Conservation (phyloP, 345 rosid genomes). For the Rhizophora apiculata region DNA sequence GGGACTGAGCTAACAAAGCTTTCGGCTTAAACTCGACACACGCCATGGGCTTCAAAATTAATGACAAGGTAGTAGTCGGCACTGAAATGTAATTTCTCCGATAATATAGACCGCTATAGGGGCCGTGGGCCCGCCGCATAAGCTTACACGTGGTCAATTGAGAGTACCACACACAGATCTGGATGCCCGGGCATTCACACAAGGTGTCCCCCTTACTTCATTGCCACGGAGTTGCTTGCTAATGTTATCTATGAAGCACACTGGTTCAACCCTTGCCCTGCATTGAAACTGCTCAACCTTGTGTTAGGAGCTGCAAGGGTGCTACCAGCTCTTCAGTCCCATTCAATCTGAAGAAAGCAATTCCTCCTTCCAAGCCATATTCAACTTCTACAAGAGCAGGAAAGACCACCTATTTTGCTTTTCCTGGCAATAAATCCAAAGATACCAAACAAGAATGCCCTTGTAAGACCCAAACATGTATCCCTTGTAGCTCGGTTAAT, state of each 20-base stretch:
- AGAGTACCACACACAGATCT: background rate
- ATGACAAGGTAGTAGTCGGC: no score
- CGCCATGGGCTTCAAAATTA: no score
- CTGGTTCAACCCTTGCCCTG: background rate
- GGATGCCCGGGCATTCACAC: background rate
- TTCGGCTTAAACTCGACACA: no score
- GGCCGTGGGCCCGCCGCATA: no score
- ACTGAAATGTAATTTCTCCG: no score
- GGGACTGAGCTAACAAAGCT: no score
- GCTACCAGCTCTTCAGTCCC: conserved; percentile 2
- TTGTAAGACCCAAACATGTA: background rate
- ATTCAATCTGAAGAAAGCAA: conserved; percentile 10
- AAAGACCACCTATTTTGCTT: background rate
- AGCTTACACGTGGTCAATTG: background rate
- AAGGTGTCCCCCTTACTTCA: background rate
- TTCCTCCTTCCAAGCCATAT: background rate
- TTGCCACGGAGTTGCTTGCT: conserved; percentile 1
- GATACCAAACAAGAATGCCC: background rate
- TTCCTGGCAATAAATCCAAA: background rate
- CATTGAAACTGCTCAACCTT: background rate
- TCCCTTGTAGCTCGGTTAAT: background rate
- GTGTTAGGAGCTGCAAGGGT: no score
- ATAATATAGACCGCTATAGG: no score
- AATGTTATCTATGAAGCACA: background rate
- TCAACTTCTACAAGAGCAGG: background rate